These are phyloP conservation scores for Tulasnella sp. DNA, from an alignment of 768 basidiomycete species.

Conservation along the genomic window DNA sequence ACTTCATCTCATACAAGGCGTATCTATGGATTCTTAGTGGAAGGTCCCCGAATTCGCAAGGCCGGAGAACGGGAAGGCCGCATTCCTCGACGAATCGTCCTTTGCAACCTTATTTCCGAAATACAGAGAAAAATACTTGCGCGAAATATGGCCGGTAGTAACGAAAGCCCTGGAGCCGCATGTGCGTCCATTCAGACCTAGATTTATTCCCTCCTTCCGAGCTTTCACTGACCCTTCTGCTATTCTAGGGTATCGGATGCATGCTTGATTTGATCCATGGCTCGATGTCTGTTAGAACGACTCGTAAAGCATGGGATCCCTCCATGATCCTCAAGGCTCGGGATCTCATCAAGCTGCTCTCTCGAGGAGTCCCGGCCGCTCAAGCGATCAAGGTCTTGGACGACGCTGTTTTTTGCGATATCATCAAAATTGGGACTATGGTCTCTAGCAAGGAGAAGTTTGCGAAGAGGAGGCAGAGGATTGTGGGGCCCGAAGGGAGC, in stretches of 20 bases:
- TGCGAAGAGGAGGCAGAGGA: conserved; percentile 89
- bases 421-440: conserved; percentile 93
- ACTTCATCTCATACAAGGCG: no score
- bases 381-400: conserved; percentile 86
- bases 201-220: not conserved
- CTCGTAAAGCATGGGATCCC: conserved; percentile 93
- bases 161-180: conserved; percentile 73
- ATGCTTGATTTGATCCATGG: conserved; percentile 93
- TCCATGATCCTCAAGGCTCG: conserved; percentile 93
- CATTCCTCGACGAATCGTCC: conserved; percentile 91
- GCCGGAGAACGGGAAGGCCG: conserved; percentile 58
- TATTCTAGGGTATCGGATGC: conserved; percentile 72
- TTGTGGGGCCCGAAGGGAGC: conserved; percentile 94
- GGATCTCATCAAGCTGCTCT: conserved; percentile 89
- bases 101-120: conserved; percentile 98
- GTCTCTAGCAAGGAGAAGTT: conserved; percentile 95
- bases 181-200: conserved; percentile 32
- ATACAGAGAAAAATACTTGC: conserved; percentile 92
- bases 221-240: not conserved
- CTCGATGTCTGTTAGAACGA: conserved; percentile 94
- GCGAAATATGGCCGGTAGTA: conserved; percentile 89
- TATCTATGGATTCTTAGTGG: conserved; percentile 45
- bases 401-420: conserved; percentile 85
- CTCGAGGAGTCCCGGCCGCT: conserved; percentile 74
- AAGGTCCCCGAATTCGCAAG: conserved; percentile 70